phyloP scores from a whole-genome alignment of 2,329 filamentous ascomycete genomes.

The Chaetomiaceae sp. region DNA sequence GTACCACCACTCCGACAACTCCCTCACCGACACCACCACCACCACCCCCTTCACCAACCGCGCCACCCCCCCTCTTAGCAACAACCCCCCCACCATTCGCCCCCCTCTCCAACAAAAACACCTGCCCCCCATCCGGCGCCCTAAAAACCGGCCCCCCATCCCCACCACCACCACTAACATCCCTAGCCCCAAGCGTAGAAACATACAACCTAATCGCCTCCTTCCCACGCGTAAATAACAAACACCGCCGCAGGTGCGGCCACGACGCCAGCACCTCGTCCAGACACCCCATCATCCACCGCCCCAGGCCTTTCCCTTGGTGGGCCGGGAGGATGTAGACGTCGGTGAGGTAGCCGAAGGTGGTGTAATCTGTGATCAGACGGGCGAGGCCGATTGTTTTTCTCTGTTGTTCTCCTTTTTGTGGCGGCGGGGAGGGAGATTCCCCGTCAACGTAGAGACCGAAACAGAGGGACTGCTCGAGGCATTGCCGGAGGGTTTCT shows the following conservation, averaged over 20 bases:
- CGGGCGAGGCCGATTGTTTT: slow-evolving; percentile 18
- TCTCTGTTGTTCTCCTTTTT: background rate
- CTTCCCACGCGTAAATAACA: slow-evolving; percentile 46
- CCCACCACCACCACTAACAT: too few relatives aligned
- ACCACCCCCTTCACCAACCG: slow-evolving; percentile 32
- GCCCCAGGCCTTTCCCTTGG: slow-evolving; percentile 58
- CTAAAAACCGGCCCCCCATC: too few relatives aligned
- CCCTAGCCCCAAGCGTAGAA: slow-evolving; percentile 41
- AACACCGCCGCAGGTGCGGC: slow-evolving; percentile 54
- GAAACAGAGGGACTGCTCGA: slow-evolving; percentile 56
- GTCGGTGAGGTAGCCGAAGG: slow-evolving; percentile 65
- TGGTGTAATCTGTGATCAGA: slow-evolving; percentile 61
- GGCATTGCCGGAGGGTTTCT: slow-evolving; percentile 43
- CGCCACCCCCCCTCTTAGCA: slow-evolving; percentile 38
- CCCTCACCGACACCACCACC: slow-evolving; percentile 13
- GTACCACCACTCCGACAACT: too few relatives aligned
- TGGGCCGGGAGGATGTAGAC: slow-evolving; percentile 59
- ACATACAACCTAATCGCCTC: slow-evolving; percentile 41
- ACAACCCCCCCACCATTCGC: too few relatives aligned
- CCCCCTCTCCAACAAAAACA: too few relatives aligned
- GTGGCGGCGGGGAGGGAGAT: background rate
- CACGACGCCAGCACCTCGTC: slow-evolving; percentile 52
- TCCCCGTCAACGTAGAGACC: slow-evolving; percentile 44
- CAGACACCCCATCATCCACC: slow-evolving; percentile 59
- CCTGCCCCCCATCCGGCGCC: too few relatives aligned